Percentiles rank a stretch among this genome's conserved stretches.
Evolutionary conservation across 208 protist species (phyloP).

Genomic region (Acanthamoeba lenticulata): DNA sequence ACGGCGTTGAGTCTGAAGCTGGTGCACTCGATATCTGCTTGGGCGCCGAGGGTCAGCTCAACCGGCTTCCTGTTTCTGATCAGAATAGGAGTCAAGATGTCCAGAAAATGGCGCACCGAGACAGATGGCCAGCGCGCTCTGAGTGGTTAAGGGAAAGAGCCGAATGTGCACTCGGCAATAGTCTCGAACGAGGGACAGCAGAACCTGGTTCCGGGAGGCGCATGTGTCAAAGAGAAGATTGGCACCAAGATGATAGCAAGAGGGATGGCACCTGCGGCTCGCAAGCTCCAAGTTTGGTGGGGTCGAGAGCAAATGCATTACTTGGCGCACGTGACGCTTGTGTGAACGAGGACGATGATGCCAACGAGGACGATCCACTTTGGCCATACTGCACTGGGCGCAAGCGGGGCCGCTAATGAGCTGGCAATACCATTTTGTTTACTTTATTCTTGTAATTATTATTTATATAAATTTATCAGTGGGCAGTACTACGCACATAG

Average conservation of each 20-base stretch:
- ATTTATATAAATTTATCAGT: too few relatives aligned
- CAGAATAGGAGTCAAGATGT: neutral
- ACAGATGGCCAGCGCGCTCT: neutral
- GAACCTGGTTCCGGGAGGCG: neutral
- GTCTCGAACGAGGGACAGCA: slow-evolving; percentile 26
- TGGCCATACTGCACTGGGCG: neutral
- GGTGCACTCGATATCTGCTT: neutral
- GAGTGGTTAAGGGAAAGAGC: neutral
- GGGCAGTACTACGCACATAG: neutral
- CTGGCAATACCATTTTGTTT: too few relatives aligned
- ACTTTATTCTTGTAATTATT: too few relatives aligned
- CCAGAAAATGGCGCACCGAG: neutral
- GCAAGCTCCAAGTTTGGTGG: neutral
- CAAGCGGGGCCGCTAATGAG: neutral
- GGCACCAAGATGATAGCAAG: neutral
- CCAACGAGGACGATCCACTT: neutral
- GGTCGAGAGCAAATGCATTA: slow-evolving; percentile 18
- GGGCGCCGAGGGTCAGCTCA: neutral
- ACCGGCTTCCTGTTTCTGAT: too few relatives aligned
- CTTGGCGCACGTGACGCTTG: neutral
- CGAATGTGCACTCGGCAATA: slow-evolving; percentile 45
- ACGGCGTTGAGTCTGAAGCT: slow-evolving; percentile 29
- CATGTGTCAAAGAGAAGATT: too few relatives aligned
- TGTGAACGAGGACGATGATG: neutral
- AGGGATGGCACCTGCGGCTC: neutral